Conservation (phyloP, 345 rosid genomes). For the Eutrema japonicum region DNA sequence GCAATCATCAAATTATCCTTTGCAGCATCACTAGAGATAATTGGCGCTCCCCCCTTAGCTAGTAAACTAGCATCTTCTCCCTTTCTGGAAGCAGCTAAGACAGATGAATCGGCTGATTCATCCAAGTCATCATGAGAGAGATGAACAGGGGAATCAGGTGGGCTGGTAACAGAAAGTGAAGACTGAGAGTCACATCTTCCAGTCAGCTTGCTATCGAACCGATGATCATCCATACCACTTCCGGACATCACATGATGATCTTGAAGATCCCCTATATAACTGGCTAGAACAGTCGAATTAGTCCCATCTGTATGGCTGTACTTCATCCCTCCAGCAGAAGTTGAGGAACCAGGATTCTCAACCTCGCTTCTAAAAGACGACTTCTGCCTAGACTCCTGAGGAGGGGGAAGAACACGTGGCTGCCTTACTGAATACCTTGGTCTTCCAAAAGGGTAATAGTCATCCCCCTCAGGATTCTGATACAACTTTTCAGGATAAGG, state of each 20-base stretch:
- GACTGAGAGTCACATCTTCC: constrained; percentile 89
- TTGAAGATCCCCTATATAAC: constrained; percentile 53
- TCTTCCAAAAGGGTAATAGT: constrained; percentile 74
- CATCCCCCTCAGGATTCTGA: constrained; percentile 71
- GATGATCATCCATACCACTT: constrained; percentile 48
- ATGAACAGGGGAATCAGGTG: constrained; percentile 89
- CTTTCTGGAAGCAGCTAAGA: constrained; percentile 53
- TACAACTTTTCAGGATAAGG: constrained; percentile 60
- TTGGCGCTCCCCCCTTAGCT: constrained; percentile 48
- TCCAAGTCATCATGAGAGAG: constrained; percentile 97
- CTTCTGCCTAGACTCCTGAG: constrained; percentile 66
- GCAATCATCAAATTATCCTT: constrained; percentile 54
- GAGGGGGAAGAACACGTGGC: constrained; percentile 94
- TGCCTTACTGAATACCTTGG: constrained; percentile 79
- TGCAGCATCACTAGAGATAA: constrained; percentile 50
- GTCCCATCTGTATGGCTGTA: constrained; percentile 52
- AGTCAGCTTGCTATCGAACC: constrained; percentile 52
- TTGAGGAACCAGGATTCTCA: constrained; percentile 64
- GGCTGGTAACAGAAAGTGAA: constrained; percentile 89
- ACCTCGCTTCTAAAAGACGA: constrained; percentile 54
- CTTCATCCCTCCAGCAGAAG: constrained; percentile 49
- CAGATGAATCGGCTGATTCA: constrained; percentile 69
- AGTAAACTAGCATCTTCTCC: constrained; percentile 49
- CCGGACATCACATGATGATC: constrained; percentile 51
- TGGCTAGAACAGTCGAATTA: constrained; percentile 51